These are phyloP conservation scores for Alnus rubra DNA, from an alignment of 306 rosid species.

Conservation along the genomic window DNA sequence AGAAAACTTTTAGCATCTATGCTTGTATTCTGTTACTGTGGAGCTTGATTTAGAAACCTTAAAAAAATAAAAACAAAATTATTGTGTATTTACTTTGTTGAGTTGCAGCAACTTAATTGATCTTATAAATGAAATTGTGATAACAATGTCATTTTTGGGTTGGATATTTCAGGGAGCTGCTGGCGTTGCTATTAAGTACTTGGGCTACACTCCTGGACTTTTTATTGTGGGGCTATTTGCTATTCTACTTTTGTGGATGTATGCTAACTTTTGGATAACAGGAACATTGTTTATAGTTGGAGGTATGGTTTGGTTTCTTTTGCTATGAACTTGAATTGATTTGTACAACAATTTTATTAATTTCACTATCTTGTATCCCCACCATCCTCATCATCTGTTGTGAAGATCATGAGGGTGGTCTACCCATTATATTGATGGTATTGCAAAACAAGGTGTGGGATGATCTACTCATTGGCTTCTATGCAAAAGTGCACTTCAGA, in stretches of 20 bases:
- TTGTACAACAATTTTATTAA: background rate
- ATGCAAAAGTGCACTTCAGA: no score
- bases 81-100: constrained; percentile 3
- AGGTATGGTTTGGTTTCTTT: constrained; percentile 52
- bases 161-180: constrained; percentile 76
- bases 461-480: no score
- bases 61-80: background rate
- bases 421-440: no score
- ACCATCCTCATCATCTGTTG: no score
- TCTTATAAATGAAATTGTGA: constrained; percentile 6
- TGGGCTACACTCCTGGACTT: constrained; percentile 96
- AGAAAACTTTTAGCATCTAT: constrained; percentile 17
- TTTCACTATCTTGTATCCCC: no score
- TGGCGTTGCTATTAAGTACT: constrained; percentile 75
- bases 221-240: constrained; percentile 90
- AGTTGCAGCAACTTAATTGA: constrained; percentile 24
- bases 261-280: constrained; percentile 95
- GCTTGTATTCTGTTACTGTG: constrained; percentile 12
- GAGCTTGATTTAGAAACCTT: background rate
- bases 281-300: constrained; percentile 88
- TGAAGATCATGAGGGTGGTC: no score
- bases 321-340: constrained; percentile 14
- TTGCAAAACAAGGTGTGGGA: no score
- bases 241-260: constrained; percentile 95
- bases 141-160: constrained; percentile 33